Evolutionary conservation across 2,329 filamentous ascomycete genomes (phyloP).

Genomic region (Aureobasidium lini): DNA sequence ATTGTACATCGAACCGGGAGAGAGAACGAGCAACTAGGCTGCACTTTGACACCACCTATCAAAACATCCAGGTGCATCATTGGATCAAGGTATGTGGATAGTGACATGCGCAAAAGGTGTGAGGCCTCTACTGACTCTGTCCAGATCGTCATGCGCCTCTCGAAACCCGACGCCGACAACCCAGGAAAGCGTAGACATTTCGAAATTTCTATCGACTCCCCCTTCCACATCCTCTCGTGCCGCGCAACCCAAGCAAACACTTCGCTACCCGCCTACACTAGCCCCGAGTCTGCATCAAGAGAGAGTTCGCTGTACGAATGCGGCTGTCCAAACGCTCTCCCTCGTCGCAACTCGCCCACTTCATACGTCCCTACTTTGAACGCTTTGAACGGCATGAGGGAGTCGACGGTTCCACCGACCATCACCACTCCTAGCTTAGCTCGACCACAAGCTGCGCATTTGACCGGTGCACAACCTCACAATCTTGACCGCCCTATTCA

Average conservation of each 20-base stretch:
- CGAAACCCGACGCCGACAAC: constrained; percentile 71
- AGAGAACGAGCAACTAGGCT: constrained; percentile 60
- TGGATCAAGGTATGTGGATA: constrained; percentile 75
- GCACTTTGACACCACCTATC: constrained; percentile 87
- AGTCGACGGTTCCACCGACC: constrained; percentile 24
- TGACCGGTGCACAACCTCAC: constrained; percentile 36
- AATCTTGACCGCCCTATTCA: constrained; percentile 67
- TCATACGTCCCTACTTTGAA: constrained; percentile 50
- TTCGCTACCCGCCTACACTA: constrained; percentile 71
- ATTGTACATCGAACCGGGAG: constrained; percentile 73
- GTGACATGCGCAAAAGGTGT: constrained; percentile 5
- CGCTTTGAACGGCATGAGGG: constrained; percentile 38
- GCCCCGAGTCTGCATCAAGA: constrained; percentile 34
- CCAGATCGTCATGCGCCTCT: constrained; percentile 86
- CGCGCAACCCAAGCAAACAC: constrained; percentile 89
- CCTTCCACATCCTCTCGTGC: constrained; percentile 87
- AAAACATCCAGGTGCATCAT: constrained; percentile 88
- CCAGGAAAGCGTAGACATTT: constrained; percentile 78
- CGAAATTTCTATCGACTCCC: constrained; percentile 93
- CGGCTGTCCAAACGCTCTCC: constrained; percentile 60
- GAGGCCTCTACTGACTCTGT: constrained; percentile 8
- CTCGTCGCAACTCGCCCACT: constrained; percentile 41
- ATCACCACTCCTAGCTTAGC: constrained; percentile 41
- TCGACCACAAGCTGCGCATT: constrained; percentile 41
- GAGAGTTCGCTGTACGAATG: constrained; percentile 43